These are phyloP conservation scores for Cordyceps sp. DNA, from an alignment of 2,329 filamentous ascomycete genomes.

Conservation along the genomic window DNA sequence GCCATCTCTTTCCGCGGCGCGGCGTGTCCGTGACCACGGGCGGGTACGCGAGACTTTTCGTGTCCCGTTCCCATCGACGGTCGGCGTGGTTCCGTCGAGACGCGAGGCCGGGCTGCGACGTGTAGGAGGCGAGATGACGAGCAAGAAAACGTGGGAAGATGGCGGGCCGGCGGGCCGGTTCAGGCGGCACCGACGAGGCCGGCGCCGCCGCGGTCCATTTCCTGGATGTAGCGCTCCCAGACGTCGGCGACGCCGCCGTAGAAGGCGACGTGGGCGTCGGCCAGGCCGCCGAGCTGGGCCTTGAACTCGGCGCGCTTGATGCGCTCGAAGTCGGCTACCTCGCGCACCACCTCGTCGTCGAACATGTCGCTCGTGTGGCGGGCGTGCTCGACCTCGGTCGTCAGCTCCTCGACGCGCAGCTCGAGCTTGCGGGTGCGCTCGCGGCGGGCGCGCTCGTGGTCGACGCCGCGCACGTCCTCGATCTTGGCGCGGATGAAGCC, in stretches of 20 bases:
- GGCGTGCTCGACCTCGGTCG: slow-evolving; percentile 72
- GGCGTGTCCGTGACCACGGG: too few species aligned
- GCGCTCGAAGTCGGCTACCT: slow-evolving; percentile 85
- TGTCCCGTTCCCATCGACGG: too few species aligned
- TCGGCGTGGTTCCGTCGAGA: too few species aligned
- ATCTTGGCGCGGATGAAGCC: slow-evolving; percentile 87
- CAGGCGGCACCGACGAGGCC: not conserved
- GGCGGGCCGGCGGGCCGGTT: too few species aligned
- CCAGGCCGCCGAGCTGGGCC: slow-evolving; percentile 65
- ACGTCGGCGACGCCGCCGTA: slow-evolving; percentile 64
- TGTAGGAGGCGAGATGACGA: too few species aligned
- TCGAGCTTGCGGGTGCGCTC: slow-evolving; percentile 83
- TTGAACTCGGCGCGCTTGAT: slow-evolving; percentile 93
- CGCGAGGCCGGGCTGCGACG: too few species aligned
- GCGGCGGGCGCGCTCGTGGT: slow-evolving; percentile 80
- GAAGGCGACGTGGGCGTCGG: slow-evolving; percentile 74
- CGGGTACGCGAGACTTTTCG: too few species aligned
- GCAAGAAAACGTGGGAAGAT: too few species aligned
- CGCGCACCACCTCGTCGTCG: slow-evolving; percentile 87
- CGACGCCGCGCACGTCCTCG: slow-evolving; percentile 89
- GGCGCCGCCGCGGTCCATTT: slow-evolving; percentile 60
- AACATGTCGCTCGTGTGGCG: slow-evolving; percentile 82
- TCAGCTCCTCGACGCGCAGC: slow-evolving; percentile 81
- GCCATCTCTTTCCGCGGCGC: too few species aligned
- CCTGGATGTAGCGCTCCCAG: slow-evolving; percentile 80